These are phyloP conservation scores for Myxozyma mucilagina DNA, from an alignment of 805 yeast species.

Conservation along the genomic window DNA sequence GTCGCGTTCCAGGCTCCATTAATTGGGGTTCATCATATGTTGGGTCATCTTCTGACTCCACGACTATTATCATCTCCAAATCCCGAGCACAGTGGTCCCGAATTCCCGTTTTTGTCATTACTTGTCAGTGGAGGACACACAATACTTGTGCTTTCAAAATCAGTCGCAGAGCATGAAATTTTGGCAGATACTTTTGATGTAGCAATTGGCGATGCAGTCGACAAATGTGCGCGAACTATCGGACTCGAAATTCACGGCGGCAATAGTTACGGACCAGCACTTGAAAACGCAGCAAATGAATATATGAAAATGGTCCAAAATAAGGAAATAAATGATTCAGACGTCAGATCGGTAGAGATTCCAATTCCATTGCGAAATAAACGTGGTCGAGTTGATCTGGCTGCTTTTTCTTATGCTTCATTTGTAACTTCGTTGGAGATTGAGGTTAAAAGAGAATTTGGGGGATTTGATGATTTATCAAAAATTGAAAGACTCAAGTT, in stretches of 20 bases:
- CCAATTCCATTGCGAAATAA: conserved; percentile 53
- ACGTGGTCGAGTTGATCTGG: conserved; percentile 47
- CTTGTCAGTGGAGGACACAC: conserved; percentile 95
- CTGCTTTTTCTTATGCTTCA: conserved; percentile 75
- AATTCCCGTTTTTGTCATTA: conserved; percentile 70
- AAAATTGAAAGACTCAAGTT: neutral
- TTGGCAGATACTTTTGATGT: conserved; percentile 71
- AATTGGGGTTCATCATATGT: conserved; percentile 94
- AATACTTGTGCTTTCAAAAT: conserved; percentile 67
- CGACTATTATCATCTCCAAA: conserved; percentile 42
- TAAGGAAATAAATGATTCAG: neutral
- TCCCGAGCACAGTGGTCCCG: conserved; percentile 52
- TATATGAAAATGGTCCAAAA: neutral
- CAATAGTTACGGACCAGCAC: conserved; percentile 80
- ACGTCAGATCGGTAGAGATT: neutral
- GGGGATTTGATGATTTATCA: conserved; percentile 5
- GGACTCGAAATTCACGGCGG: conserved; percentile 62
- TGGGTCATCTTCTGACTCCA: conserved; percentile 81
- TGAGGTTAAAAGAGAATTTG: conserved; percentile 22
- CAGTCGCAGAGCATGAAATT: conserved; percentile 67
- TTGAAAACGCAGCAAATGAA: conserved; percentile 48
- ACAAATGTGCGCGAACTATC: conserved; percentile 84
- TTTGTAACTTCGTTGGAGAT: conserved; percentile 59
- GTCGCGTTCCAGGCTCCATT: conserved; percentile 76
- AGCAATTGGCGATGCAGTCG: conserved; percentile 91